These are phyloP conservation scores for Fraxinus sp. DNA, from an alignment of 305 asterid species.

Conservation along the genomic window DNA sequence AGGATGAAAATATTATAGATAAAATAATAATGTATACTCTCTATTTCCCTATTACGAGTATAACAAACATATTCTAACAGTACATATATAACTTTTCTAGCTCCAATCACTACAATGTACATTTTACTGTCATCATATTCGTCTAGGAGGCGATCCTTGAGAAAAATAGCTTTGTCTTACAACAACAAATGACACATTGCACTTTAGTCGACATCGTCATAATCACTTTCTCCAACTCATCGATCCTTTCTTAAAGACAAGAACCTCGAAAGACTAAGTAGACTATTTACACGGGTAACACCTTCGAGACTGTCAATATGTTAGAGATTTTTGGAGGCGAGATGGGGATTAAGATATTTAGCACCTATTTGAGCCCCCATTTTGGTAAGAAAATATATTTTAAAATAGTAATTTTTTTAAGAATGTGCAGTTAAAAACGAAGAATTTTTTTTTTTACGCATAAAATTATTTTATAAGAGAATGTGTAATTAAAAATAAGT, in stretches of 20 bases:
- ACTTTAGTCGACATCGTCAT: conserved; percentile 24
- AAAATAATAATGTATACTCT: background rate
- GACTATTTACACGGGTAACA: conserved; percentile 77
- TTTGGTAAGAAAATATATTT: too few species aligned
- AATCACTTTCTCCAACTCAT: conserved; percentile 59
- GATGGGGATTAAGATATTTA: too few species aligned
- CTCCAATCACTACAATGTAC: background rate
- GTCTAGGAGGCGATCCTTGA: background rate
- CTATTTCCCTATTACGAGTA: background rate
- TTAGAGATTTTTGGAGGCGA: too few species aligned
- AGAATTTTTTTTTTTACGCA: too few species aligned
- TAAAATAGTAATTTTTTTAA: too few species aligned
- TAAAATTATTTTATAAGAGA: too few species aligned
- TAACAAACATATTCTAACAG: background rate
- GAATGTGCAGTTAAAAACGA: too few species aligned
- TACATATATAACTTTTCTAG: background rate
- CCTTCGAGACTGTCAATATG: conserved; percentile 51
- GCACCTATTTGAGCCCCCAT: too few species aligned
- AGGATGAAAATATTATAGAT: background rate
- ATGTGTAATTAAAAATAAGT: too few species aligned
- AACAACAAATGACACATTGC: background rate
- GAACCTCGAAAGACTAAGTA: conserved; percentile 85
- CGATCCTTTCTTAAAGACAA: conserved; percentile 65
- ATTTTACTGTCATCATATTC: background rate
- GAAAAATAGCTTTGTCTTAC: background rate